Conservation (phyloP, 2,329 filamentous ascomycete genomes). For the Dendrostoma leiphaemia region DNA sequence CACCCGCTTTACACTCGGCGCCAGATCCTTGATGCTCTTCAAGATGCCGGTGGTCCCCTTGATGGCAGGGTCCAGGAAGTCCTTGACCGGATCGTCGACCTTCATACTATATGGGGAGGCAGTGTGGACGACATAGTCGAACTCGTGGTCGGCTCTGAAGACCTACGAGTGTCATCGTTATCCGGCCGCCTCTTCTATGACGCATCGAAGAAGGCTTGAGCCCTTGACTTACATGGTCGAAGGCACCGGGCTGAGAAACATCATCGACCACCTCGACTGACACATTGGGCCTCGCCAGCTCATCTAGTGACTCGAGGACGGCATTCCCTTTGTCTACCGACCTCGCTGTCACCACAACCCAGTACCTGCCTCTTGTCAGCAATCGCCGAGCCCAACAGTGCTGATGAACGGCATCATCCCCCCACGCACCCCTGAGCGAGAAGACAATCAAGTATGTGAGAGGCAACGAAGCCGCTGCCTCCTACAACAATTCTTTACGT, state of each 20-base stretch:
- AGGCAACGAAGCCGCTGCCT: constrained; percentile 53
- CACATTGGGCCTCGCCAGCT: constrained; percentile 39
- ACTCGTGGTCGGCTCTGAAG: constrained; percentile 46
- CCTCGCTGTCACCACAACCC: constrained; percentile 46
- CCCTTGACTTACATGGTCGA: constrained; percentile 49
- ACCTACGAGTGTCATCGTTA: too few species aligned
- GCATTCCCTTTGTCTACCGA: constrained; percentile 45
- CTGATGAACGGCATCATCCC: too few species aligned
- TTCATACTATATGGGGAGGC: constrained; percentile 73
- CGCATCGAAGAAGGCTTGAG: not conserved
- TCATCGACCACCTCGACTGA: constrained; percentile 64
- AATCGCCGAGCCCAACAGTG: too few species aligned
- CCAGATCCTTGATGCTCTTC: constrained; percentile 42
- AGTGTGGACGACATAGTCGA: constrained; percentile 73
- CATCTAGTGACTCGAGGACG: constrained; percentile 39
- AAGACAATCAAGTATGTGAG: constrained; percentile 48
- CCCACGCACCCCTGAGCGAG: constrained; percentile 38
- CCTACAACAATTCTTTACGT: constrained; percentile 25
- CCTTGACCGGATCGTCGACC: constrained; percentile 46
- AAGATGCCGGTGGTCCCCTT: constrained; percentile 50
- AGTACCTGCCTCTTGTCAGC: constrained; percentile 39
- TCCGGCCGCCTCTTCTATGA: too few species aligned
- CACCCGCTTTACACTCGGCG: constrained; percentile 58
- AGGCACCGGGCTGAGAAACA: constrained; percentile 67
- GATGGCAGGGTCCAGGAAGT: constrained; percentile 55